Percentiles rank a stretch among this genome's conserved stretches.
Evolutionary conservation across 371 early-diverging fungal genomes (phyloP).

Genomic region (Smittium culicis): DNA sequence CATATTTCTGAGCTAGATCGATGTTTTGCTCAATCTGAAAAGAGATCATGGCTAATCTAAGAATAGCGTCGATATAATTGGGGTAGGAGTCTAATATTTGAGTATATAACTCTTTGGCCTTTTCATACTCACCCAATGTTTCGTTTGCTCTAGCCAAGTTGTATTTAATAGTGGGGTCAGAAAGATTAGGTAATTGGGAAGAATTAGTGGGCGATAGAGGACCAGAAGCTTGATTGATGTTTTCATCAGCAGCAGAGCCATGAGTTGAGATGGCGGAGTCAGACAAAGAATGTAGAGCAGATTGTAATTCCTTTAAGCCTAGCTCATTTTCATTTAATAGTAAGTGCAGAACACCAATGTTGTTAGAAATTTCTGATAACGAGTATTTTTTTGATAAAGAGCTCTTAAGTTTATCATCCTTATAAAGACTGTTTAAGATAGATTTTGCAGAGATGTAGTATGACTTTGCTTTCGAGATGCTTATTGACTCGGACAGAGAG

Average conservation of each 20-base stretch:
- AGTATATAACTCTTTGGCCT: constrained; percentile 52
- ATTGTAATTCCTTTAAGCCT: constrained; percentile 21
- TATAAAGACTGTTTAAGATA: constrained; percentile 13
- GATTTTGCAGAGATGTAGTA: constrained; percentile 35
- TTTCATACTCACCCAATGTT: constrained; percentile 36
- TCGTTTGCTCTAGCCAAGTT: constrained; percentile 75
- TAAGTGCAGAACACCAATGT: constrained; percentile 62
- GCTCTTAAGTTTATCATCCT: constrained; percentile 14
- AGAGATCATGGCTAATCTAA: constrained; percentile 64
- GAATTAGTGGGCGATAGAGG: not conserved
- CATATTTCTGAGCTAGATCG: constrained; percentile 45
- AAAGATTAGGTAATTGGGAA: not conserved
- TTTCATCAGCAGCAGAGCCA: not conserved
- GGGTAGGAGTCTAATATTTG: constrained; percentile 50
- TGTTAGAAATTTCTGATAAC: constrained; percentile 60
- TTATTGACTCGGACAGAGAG: constrained; percentile 43
- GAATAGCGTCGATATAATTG: constrained; percentile 47
- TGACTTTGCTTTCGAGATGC: constrained; percentile 35
- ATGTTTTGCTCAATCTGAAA: constrained; percentile 32
- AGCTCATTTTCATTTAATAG: constrained; percentile 31
- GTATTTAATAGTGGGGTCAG: constrained; percentile 48
- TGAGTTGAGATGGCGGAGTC: not conserved
- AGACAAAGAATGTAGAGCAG: constrained; percentile 2
- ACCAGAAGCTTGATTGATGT: too few species aligned
- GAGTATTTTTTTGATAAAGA: constrained; percentile 23